Evolutionary conservation across 768 basidiomycete species (phyloP).

Genomic region (Mycena amicta): DNA sequence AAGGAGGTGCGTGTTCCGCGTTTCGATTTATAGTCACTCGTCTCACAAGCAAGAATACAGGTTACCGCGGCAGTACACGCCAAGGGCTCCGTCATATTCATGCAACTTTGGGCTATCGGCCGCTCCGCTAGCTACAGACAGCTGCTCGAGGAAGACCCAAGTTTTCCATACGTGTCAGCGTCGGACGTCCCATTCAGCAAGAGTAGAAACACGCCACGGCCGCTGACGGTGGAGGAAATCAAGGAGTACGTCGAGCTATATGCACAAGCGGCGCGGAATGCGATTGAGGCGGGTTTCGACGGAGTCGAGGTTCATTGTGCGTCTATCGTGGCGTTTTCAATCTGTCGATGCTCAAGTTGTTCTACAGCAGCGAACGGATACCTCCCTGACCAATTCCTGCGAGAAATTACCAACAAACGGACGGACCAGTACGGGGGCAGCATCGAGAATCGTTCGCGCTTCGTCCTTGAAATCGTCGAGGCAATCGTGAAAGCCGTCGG

Average conservation of each 20-base stretch:
- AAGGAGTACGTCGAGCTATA: slow-evolving; percentile 52
- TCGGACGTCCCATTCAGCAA: slow-evolving; percentile 30
- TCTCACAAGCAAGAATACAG: no score
- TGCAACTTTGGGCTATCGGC: slow-evolving; percentile 63
- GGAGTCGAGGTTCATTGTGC: slow-evolving; percentile 55
- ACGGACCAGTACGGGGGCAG: slow-evolving; percentile 72
- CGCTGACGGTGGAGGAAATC: slow-evolving; percentile 51
- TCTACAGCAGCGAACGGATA: slow-evolving; percentile 38
- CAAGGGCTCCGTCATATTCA: slow-evolving; percentile 47
- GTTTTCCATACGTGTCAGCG: slow-evolving; percentile 36
- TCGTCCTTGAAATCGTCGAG: slow-evolving; percentile 56
- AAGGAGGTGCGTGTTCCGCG: slow-evolving; percentile 44
- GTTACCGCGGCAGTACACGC: slow-evolving; percentile 61
- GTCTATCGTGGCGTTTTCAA: no score
- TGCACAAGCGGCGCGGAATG: slow-evolving; percentile 56
- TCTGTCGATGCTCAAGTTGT: no score
- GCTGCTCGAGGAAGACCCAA: slow-evolving; percentile 40
- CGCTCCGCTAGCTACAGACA: slow-evolving; percentile 38
- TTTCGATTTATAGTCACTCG: no score
- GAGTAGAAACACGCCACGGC: slow-evolving; percentile 24
- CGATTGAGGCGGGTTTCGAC: slow-evolving; percentile 63
- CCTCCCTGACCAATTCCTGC: slow-evolving; percentile 63
- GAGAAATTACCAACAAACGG: slow-evolving; percentile 56
- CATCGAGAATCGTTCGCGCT: slow-evolving; percentile 59
- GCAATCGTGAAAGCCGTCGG: slow-evolving; percentile 57